Base-by-base conservation (phyloP, 306 rosid genomes). In the Acacia confusa region DNA sequence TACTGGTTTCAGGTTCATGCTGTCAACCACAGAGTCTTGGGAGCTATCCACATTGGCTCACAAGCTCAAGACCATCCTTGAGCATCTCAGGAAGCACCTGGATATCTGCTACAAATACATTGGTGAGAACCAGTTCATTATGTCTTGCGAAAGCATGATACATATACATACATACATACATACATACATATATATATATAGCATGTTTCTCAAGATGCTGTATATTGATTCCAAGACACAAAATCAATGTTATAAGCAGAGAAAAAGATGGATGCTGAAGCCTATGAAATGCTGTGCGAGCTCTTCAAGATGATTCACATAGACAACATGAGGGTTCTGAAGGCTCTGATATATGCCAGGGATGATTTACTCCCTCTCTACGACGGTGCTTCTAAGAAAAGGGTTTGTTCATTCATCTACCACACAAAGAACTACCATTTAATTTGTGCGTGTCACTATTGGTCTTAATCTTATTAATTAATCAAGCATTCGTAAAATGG, bases 301-400 rank as follows among this genome's bases (percentile, higher is more conserved):
- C 82, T 89, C 65, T 87, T 89, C 79, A 72, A 61, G 25, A 81
- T 27, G 63, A 74, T 76, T 67, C 92, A 87, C 79, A 53, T 81
- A 57, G 95, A 91, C 82, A 91, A 91, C 83, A 86, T 86, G 89
- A 91, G 74, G 89, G 76, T 84, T 78, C 89, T 91, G 75, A 91
- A 74, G 90, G 89, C 90, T 43, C 55, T 91, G 67, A 87, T 89
- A 65, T 86, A 83, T 50, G 74, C 90, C 19, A 83, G 70, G 80
- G 95, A 89, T 34, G 92, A 89, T 78, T 43, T 74, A 79, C 82
- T 77, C 70, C 90, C 95, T 38, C 89, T 91, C 28, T 80, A 84
- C 20, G 92, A 91, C 22, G 92, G 92, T n/a, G 75, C 82, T 57
- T 16, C 88, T 11, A 88, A 84, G 83, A 86, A 71, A 84, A 87